A percentile compares a stretch with the other conserved stretches of the same genome.
Evolutionary conservation across 208 protist species (phyloP).

Genomic region (Chromosphaera perkinsii): DNA sequence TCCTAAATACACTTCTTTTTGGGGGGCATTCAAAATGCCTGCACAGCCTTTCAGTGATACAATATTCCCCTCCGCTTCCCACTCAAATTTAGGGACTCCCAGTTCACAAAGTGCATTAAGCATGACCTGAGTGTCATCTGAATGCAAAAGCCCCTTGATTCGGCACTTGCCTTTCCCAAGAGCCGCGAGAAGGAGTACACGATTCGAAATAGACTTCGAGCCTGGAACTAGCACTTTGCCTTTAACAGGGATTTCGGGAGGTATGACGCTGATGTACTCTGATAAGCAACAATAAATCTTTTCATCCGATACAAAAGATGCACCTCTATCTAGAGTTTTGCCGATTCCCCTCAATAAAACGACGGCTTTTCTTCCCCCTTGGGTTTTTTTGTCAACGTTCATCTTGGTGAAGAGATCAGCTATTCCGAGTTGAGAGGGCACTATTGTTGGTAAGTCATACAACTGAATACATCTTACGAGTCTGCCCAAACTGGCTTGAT

Average conservation of each 20-base stretch:
- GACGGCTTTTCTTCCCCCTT: constrained; percentile 38
- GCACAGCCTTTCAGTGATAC: constrained; percentile 38
- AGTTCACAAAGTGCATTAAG: constrained; percentile 29
- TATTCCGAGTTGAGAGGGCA: constrained; percentile 4
- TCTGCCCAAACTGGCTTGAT: constrained; percentile 19
- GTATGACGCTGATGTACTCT: constrained; percentile 11
- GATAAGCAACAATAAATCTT: constrained; percentile 18
- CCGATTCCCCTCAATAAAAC: constrained; percentile 52
- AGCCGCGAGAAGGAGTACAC: constrained; percentile 56
- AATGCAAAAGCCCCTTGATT: constrained; percentile 55
- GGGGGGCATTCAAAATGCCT: constrained; percentile 26
- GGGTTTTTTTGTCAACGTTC: constrained; percentile 69
- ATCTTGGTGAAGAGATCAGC: constrained; percentile 55
- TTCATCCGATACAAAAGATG: constrained; percentile 24
- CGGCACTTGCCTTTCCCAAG: constrained; percentile 43
- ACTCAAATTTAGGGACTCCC: constrained; percentile 12
- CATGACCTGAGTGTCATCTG: constrained; percentile 66
- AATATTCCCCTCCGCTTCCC: constrained; percentile 21
- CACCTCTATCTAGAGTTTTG: neutral
- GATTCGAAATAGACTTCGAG: constrained; percentile 68
- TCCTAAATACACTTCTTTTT: constrained; percentile 52
- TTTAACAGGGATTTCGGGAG: constrained; percentile 21
- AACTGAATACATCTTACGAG: constrained; percentile 14
- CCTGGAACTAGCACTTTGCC: constrained; percentile 55
- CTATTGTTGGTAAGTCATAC: neutral